Evolutionary conservation across 306 rosid genomes (phyloP), one percentile per base, ranked within the genome.

Genomic region (Ceratonia siliqua): DNA sequence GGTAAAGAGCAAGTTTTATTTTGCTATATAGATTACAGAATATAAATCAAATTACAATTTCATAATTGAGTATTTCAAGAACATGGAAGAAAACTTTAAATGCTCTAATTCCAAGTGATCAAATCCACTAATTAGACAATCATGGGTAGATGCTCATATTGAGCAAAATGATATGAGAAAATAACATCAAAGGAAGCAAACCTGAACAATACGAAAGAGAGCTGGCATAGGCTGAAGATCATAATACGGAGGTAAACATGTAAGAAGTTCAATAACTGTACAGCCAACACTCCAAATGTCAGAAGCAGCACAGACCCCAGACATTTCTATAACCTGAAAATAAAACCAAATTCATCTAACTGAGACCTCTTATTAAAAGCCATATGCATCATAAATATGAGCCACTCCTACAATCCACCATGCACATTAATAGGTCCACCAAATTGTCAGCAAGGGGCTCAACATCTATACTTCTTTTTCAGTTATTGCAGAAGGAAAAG

Each of bases 201-300:
- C 99, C 96, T 94, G 99, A 82, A 94, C 99, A 75, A 94, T 94
- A 24, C 99, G 99, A 78, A 92, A 94, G 73, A 94, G 90, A 69
- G 99, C 99, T 0, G 99, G 99, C 99, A 94, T 94, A 49, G 99
- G 99, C 85, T 94, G 99, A 42, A 94, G 85, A 79, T 94, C 99
- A 79, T 92, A 94, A 82, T 94, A 94, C 48, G 99, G 99, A 81
- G 99, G 99, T 25, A 94, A 83, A 52, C 99, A 92, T 25, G 99
- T 92, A 82, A 94, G 99, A 72, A 94, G 97, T 81, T 94, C 99
- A 73, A 94, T 94, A 71, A 94, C 99, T 2, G 99, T 94, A 82
- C 99, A 94, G 63, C 99, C 99, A 73, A 94, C 99, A 80, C 99
- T 94, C 99, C 99, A 94, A 82, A 94, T 92, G 84, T 94, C 99